Evolutionary conservation across 2,329 filamentous ascomycete species (phyloP).

Genomic region (Aciculosporium take): DNA sequence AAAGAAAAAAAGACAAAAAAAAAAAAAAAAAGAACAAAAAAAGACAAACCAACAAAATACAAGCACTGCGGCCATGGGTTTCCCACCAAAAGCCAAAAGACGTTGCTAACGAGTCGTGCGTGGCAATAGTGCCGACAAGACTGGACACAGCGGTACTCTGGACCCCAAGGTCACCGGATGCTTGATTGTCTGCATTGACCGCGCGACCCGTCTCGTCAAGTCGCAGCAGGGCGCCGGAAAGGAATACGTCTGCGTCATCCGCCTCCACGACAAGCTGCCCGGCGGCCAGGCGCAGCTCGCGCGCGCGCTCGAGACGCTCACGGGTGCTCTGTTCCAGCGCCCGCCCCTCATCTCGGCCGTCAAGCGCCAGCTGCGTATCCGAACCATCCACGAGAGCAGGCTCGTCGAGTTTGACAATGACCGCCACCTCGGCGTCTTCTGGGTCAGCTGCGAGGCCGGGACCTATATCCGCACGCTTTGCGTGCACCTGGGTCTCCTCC

Average conservation of each 20-base stretch:
- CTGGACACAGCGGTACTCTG: conserved; percentile 93
- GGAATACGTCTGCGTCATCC: conserved; percentile 93
- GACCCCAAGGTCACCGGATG: conserved; percentile 97
- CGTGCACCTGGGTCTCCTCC: conserved; percentile 68
- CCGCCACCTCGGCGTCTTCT: conserved; percentile 92
- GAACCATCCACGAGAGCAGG: conserved; percentile 96
- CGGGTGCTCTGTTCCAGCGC: conserved; percentile 81
- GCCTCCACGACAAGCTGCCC: conserved; percentile 87
- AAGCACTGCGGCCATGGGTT: too few relatives aligned
- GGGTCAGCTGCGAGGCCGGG: conserved; percentile 94
- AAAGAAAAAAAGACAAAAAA: too few relatives aligned
- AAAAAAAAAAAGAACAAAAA: too few relatives aligned
- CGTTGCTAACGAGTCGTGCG: background rate
- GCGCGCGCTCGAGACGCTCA: conserved; percentile 87
- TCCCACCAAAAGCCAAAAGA: too few relatives aligned
- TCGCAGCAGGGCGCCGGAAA: conserved; percentile 98
- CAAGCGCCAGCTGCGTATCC: conserved; percentile 95
- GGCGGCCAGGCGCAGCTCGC: conserved; percentile 88
- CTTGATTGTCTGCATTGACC: conserved; percentile 89
- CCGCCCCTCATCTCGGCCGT: conserved; percentile 96
- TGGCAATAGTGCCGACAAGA: conserved; percentile 54
- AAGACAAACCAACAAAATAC: too few relatives aligned
- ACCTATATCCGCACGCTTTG: conserved; percentile 98
- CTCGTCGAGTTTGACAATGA: conserved; percentile 97
- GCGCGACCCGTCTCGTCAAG: conserved; percentile 94